phyloP scores from a whole-genome alignment of 2,329 filamentous ascomycete genomes.

The Fusarium papillatum region DNA sequence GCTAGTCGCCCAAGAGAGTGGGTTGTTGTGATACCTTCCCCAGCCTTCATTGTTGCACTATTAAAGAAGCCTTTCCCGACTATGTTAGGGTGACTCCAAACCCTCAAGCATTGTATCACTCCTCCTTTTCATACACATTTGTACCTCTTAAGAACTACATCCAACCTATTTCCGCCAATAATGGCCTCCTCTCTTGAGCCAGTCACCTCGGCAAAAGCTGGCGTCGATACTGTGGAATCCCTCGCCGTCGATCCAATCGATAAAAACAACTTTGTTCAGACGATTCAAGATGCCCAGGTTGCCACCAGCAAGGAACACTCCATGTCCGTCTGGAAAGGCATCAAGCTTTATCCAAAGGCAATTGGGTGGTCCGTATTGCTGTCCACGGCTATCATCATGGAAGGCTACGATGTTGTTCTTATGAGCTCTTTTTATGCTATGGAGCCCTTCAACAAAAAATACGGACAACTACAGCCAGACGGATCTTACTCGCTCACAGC shows the following conservation, averaged over 20 bases:
- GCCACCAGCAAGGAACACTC: constrained; percentile 22
- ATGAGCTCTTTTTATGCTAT: not conserved
- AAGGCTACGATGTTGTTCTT: not conserved
- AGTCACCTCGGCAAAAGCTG: not conserved
- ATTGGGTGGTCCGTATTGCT: not conserved
- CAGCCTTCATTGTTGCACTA: not conserved
- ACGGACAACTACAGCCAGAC: not conserved
- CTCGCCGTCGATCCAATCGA: not conserved
- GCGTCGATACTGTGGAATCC: not conserved
- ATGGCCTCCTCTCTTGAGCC: not conserved
- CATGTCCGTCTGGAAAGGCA: constrained; percentile 49
- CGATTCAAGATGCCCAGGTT: constrained; percentile 17
- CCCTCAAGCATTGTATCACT: not conserved
- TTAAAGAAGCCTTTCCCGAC: not conserved
- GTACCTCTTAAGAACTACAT: not conserved
- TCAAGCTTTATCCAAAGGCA: constrained; percentile 13
- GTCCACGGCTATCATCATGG: not conserved
- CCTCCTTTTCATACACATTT: not conserved
- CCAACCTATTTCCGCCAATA: not conserved
- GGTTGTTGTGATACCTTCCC: not conserved
- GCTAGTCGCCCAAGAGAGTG: not conserved
- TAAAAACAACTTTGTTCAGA: not conserved
- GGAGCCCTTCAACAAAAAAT: not conserved
- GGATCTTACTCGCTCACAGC: not conserved
- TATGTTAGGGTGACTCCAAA: not conserved